A percentile compares a stretch with the other conserved stretches of the same genome.
Conservation (phyloP, 257 asterid species). For the Solanum appendiculatum region DNA sequence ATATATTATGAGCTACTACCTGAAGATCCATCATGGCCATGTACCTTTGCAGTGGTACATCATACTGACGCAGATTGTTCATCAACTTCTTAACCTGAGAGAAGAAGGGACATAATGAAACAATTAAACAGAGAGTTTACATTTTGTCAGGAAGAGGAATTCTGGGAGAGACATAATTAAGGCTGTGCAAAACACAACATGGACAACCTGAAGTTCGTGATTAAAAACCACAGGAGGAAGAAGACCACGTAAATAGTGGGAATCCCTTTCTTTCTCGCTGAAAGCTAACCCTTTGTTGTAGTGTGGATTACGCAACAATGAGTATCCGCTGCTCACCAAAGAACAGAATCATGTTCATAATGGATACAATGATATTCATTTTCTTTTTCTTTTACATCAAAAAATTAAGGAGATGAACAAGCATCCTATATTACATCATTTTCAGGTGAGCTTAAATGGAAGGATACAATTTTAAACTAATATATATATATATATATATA, state of each 20-base stretch:
- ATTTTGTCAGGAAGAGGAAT: background rate
- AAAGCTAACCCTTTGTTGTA: constrained; percentile 96
- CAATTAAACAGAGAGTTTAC: background rate
- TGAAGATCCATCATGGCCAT: constrained; percentile 99
- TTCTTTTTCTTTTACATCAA: background rate
- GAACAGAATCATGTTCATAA: background rate
- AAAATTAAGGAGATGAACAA: background rate
- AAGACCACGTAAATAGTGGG: constrained; percentile 94
- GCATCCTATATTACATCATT: background rate
- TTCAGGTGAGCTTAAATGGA: background rate
- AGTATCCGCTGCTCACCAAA: constrained; percentile 68
- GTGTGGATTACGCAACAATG: constrained; percentile 95
- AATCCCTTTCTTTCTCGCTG: constrained; percentile 83
- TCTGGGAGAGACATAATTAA: background rate
- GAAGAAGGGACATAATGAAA: background rate
- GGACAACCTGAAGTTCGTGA: constrained; percentile 75
- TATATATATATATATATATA: background rate
- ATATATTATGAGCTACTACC: constrained; percentile 27
- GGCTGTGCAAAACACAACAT: background rate
- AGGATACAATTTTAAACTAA: background rate
- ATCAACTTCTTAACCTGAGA: constrained; percentile 87
- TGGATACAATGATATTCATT: background rate
- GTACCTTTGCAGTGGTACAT: constrained; percentile 89
- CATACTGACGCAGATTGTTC: constrained; percentile 81
- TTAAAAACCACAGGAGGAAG: constrained; percentile 76